phyloP scores from a whole-genome alignment of 257 asterid species.

The Solanum arcanum region DNA sequence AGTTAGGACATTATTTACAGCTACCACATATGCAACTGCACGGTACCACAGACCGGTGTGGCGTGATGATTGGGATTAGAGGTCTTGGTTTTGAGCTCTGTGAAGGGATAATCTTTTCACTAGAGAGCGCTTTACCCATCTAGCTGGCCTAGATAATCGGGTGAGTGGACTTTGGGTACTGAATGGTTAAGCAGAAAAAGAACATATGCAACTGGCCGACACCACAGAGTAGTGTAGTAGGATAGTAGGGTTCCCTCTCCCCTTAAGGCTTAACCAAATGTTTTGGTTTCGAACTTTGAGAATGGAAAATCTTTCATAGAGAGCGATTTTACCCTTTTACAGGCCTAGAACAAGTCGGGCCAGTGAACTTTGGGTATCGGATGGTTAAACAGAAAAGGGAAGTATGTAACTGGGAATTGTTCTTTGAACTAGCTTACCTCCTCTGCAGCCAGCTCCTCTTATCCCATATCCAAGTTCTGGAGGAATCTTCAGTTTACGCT shows the following conservation, averaged over 20 bases:
- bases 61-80: not conserved
- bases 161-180: not conserved
- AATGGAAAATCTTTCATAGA: not conserved
- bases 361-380: not conserved
- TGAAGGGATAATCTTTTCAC: not conserved
- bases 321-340: not conserved
- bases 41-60: not conserved
- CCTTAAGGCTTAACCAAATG: not conserved
- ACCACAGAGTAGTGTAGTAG: not conserved
- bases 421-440: constrained; percentile 28
- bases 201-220: not conserved
- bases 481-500: constrained; percentile 70
- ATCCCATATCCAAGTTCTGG: constrained; percentile 78
- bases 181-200: not conserved
- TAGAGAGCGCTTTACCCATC: not conserved
- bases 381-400: not conserved
- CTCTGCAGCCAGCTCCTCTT: constrained; percentile 86
- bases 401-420: not conserved
- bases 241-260: not conserved
- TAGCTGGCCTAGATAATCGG: not conserved
- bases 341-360: not conserved
- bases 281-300: not conserved
- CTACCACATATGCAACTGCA: not conserved
- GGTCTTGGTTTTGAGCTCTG: not conserved
- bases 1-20: not conserved